Base-by-base conservation (phyloP, 192 early-diverging fungal species). In the Kickxella alabastrina region DNA sequence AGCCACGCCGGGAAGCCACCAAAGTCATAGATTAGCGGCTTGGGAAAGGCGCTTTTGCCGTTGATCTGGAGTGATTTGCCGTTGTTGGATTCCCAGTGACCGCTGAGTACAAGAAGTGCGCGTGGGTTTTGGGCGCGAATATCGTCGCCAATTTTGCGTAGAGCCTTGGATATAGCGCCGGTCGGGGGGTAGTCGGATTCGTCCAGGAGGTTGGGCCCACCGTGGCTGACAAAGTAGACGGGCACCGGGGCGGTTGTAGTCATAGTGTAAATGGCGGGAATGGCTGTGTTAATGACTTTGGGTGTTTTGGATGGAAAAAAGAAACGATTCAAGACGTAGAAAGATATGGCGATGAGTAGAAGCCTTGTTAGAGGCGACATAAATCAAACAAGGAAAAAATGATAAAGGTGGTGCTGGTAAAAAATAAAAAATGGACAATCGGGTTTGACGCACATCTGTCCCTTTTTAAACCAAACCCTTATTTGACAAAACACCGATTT, bases 21-120 rank as follows among this genome's bases (percentile, higher is more conserved):
- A 51, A 83, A 88, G 38, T 88, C 86, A 44, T 88, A 86, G 13
- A 84, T 84, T 3, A 87, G 65, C 19, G 62, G 73, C 45, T 52
- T 47, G 1, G 47, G 43, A 6, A 23, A 4, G 0, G 52, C 51
- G 4, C 45, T 38, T 22, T 54, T 49, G 34, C 48, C 39, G 58
- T 60, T 79, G 52, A 78, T 66, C 45, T 57, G 79, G 10, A 78
- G 62, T 6, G 48, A 65, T 18, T 47, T 57, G 43, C 31, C 6
- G 31, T 34, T 62, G 47, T 26, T 43, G 13, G 77, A 80, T 41
- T 87, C 79, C 83, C 84, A 87, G 52, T 87, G 86, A 6, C 76
- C 86, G n/a, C 79, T 82, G 25, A 87, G 44, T 14, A 87, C 65
- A 4, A 84, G 71, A 47, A 87, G 79, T 3, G 80, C 83, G 15